phyloP scores from a whole-genome alignment of 257 asterid genomes.

The Fraxinus excelsior region DNA sequence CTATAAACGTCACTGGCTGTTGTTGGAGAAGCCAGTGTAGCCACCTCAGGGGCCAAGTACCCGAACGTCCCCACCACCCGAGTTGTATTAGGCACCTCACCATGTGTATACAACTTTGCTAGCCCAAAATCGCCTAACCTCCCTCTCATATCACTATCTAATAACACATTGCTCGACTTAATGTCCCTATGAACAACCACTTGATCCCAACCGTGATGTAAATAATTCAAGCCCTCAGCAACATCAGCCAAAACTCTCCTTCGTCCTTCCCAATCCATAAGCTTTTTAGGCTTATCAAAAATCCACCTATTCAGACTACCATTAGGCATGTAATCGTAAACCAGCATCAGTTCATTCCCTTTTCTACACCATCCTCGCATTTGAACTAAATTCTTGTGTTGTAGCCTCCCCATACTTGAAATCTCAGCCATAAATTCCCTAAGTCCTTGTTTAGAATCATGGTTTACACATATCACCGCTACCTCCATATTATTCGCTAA shows the following conservation, averaged over 20 bases:
- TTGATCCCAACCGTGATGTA: slow-evolving; percentile 85
- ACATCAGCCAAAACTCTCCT: slow-evolving; percentile 64
- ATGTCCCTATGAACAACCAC: slow-evolving; percentile 85
- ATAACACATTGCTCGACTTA: slow-evolving; percentile 76
- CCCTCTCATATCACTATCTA: slow-evolving; percentile 73
- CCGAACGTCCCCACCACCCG: slow-evolving; percentile 85
- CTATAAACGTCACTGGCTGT: slow-evolving; percentile 78
- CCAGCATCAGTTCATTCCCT: slow-evolving; percentile 61
- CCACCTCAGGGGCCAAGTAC: slow-evolving; percentile 82
- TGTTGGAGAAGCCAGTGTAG: slow-evolving; percentile 68
- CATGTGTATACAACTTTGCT: slow-evolving; percentile 72
- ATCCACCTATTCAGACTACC: slow-evolving; percentile 80
- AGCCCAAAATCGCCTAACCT: slow-evolving; percentile 83
- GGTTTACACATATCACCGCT: slow-evolving; percentile 79
- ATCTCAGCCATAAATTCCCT: slow-evolving; percentile 93
- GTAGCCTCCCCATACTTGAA: slow-evolving; percentile 78
- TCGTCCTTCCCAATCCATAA: slow-evolving; percentile 66
- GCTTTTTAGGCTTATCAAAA: slow-evolving; percentile 52
- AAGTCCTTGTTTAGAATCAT: slow-evolving; percentile 77
- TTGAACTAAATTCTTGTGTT: slow-evolving; percentile 79
- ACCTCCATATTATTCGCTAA: slow-evolving; percentile 51
- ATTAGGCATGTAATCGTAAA: slow-evolving; percentile 84
- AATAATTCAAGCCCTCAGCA: slow-evolving; percentile 74
- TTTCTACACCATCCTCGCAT: slow-evolving; percentile 89
- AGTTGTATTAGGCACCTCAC: slow-evolving; percentile 76